phyloP scores from a whole-genome alignment of 495 filamentous ascomycete species.

The Friedmanniomyces simplex region DNA sequence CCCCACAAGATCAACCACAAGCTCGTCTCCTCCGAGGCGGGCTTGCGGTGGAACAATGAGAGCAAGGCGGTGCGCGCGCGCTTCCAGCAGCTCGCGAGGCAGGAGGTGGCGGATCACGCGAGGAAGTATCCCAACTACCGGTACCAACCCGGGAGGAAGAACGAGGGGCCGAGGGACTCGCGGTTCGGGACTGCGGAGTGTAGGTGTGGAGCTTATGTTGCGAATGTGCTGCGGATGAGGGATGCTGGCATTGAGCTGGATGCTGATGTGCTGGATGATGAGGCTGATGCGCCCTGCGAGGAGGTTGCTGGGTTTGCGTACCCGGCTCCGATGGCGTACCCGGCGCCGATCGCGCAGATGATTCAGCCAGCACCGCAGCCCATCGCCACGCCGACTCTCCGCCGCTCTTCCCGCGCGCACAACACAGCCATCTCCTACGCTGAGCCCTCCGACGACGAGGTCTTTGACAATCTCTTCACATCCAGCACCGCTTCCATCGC shows the following conservation, averaged over 20 bases:
- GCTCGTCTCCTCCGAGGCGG: neutral
- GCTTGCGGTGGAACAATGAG: neutral
- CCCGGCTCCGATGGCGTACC: neutral
- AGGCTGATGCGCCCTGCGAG: neutral
- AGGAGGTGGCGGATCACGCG: neutral
- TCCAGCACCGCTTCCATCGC: too few species aligned
- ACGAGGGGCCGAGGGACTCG: neutral
- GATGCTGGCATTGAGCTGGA: neutral
- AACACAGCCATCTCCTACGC: neutral
- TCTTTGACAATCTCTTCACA: too few species aligned
- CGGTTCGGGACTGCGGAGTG: neutral
- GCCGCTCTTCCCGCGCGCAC: neutral
- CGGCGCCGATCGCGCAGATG: neutral
- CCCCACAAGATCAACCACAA: neutral
- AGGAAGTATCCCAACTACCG: neutral
- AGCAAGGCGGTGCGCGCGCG: neutral
- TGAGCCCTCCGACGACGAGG: neutral
- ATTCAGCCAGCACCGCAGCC: neutral
- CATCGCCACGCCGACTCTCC: neutral
- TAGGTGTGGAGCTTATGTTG: neutral
- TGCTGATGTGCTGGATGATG: neutral
- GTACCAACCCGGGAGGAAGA: neutral
- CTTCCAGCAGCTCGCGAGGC: neutral
- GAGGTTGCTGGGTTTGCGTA: too few species aligned
- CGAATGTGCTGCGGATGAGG: neutral